Conservation (phyloP, 371 early-diverging fungal species). For the Mortierella sp. region DNA sequence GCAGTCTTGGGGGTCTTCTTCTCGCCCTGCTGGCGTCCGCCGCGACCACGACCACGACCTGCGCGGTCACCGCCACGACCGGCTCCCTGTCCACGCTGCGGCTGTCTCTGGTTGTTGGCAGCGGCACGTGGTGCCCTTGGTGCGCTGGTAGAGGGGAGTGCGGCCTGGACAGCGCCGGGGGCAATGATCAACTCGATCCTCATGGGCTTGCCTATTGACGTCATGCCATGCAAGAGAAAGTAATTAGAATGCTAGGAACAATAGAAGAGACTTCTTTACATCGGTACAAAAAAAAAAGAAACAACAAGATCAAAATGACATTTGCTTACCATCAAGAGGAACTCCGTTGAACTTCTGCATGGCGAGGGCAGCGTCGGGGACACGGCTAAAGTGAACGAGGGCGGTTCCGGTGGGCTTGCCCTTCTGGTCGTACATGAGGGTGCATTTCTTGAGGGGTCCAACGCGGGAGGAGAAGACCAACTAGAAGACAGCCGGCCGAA, state of each 20-base stretch:
- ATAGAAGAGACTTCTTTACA: background rate
- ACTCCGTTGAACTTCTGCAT: constrained; percentile 77
- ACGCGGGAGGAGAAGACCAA: constrained; percentile 60
- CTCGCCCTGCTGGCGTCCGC: constrained; percentile 51
- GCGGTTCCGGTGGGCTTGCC: constrained; percentile 83
- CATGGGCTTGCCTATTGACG: constrained; percentile 69
- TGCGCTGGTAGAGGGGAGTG: constrained; percentile 21
- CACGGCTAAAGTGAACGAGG: constrained; percentile 71
- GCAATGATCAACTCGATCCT: constrained; percentile 76
- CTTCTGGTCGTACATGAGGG: constrained; percentile 74
- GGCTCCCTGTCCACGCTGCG: constrained; percentile 36
- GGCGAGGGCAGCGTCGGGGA: constrained; percentile 70
- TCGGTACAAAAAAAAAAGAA: background rate
- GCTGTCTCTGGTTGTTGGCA: constrained; percentile 21
- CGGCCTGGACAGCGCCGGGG: constrained; percentile 61
- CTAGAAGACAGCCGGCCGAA: constrained; percentile 26
- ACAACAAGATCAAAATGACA: background rate
- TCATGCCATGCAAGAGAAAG: background rate
- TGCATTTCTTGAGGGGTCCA: constrained; percentile 77
- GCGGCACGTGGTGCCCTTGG: constrained; percentile 24
- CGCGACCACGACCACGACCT: constrained; percentile 55
- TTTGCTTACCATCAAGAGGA: constrained; percentile 74
- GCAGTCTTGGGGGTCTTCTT: constrained; percentile 63
- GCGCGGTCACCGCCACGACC: constrained; percentile 46
- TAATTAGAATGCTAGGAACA: too few relatives aligned